A percentile compares a stretch with the other conserved stretches of the same genome.
These are phyloP conservation scores for Camellia granthamiana DNA, from an alignment of 148 eudicot genomes.

Conservation along the genomic window DNA sequence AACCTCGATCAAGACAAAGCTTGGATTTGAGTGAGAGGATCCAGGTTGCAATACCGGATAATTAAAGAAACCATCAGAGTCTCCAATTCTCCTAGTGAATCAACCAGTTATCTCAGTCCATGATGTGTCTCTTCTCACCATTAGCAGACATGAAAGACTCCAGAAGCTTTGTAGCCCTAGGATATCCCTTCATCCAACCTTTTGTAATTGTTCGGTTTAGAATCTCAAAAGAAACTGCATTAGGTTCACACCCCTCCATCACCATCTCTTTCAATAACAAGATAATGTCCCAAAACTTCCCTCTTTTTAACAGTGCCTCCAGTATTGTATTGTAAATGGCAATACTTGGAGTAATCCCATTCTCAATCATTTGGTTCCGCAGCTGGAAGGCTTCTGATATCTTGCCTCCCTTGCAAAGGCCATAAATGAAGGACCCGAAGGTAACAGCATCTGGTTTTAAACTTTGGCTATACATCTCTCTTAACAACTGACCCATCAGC, in stretches of 20 bases:
- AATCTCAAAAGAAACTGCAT: conserved; percentile 30
- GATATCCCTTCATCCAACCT: conserved; percentile 35
- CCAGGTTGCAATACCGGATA: neutral
- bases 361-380: conserved; percentile 27
- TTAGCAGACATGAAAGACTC: conserved; percentile 20
- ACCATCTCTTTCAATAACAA: conserved; percentile 41
- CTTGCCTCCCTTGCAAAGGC: conserved; percentile 37
- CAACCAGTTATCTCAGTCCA: neutral
- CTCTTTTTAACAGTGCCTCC: conserved; percentile 40
- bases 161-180: conserved; percentile 22
- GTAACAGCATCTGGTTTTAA: conserved; percentile 45
- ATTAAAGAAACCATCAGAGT: neutral
- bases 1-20: neutral
- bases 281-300: conserved; percentile 30
- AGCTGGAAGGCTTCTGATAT: conserved; percentile 34
- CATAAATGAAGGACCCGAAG: conserved; percentile 33
- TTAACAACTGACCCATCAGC: conserved; percentile 27
- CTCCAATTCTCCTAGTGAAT: neutral
- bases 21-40: neutral
- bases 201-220: conserved; percentile 27
- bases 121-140: conserved; percentile 1
- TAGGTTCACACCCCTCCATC: conserved; percentile 42
- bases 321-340: conserved; percentile 38
- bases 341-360: conserved; percentile 38
- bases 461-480: conserved; percentile 36